A percentile compares a stretch with the other conserved stretches of the same genome.
phyloP scores from a whole-genome alignment of 176 grass and related monocot genomes.

The Carex parvula region DNA sequence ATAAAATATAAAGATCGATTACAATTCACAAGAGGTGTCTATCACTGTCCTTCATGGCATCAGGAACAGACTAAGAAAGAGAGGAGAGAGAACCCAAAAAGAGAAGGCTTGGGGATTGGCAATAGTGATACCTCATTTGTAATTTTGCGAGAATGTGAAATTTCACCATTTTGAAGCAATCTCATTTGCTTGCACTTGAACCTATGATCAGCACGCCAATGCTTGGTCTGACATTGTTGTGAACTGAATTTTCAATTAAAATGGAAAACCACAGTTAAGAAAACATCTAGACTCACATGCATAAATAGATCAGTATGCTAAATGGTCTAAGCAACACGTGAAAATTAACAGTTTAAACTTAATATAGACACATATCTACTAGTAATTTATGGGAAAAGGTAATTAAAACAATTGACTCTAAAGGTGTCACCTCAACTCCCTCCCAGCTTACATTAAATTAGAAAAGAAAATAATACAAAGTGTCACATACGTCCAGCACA shows the following conservation, averaged over 20 bases:
- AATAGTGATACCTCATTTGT: slow-evolving; percentile 5
- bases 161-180: slow-evolving; percentile 32
- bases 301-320: not conserved
- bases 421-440: not conserved
- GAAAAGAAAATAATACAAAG: not conserved
- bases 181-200: slow-evolving; percentile 84
- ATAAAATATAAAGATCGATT: not conserved
- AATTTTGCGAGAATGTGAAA: slow-evolving; percentile 12
- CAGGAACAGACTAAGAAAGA: not conserved
- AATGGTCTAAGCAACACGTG: not conserved
- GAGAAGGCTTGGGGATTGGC: not conserved
- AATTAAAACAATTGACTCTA: not conserved
- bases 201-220: slow-evolving; percentile 74
- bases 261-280: slow-evolving; percentile 16
- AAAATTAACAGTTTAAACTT: not conserved
- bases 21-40: not conserved
- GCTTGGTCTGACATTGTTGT: slow-evolving; percentile 63
- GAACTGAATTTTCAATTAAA: slow-evolving; percentile 55
- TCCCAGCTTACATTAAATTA: not conserved
- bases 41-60: not conserved
- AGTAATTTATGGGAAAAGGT: not conserved
- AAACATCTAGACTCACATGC: slow-evolving; percentile 13
- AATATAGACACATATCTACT: not conserved
- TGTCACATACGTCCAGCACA: not conserved
- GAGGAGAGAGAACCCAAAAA: not conserved